A percentile compares a stretch with the other conserved stretches of the same genome.
Conservation (phyloP, 257 asterid genomes). For the Dorcoceras hygrometricum region DNA sequence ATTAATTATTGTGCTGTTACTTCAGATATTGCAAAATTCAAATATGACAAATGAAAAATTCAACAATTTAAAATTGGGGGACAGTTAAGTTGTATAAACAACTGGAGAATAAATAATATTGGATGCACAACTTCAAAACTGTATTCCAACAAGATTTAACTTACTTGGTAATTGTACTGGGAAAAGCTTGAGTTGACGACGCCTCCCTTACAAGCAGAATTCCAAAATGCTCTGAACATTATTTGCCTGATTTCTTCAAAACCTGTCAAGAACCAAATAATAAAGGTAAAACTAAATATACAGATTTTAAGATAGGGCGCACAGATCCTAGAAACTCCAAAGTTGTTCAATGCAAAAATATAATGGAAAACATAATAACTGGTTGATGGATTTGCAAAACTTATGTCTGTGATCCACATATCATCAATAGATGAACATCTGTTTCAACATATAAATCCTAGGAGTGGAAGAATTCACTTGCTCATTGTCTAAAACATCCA, state of each 20-base stretch:
- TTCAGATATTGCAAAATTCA: not conserved
- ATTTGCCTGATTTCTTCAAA: constrained; percentile 16
- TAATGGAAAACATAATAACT: too few species aligned
- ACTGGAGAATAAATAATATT: not conserved
- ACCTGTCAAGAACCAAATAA: constrained; percentile 14
- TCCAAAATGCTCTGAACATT: constrained; percentile 49
- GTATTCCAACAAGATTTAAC: constrained; percentile 15
- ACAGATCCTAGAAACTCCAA: not conserved
- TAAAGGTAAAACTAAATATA: too few species aligned
- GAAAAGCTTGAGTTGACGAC: constrained; percentile 27
- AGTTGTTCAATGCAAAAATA: too few species aligned
- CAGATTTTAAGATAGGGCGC: not conserved
- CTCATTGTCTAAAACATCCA: too few species aligned
- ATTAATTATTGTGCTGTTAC: not conserved
- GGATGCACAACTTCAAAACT: not conserved
- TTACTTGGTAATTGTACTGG: constrained; percentile 42
- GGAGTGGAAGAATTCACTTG: too few species aligned
- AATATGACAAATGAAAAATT: not conserved
- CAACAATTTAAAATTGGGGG: not conserved
- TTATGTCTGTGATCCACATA: too few species aligned
- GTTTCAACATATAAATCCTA: too few species aligned
- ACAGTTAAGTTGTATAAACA: not conserved
- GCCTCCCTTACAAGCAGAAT: constrained; percentile 29
- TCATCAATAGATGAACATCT: too few species aligned
- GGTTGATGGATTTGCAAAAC: too few species aligned